Conservation (phyloP, 768 basidiomycete species). For the Lactifluus pinguis region DNA sequence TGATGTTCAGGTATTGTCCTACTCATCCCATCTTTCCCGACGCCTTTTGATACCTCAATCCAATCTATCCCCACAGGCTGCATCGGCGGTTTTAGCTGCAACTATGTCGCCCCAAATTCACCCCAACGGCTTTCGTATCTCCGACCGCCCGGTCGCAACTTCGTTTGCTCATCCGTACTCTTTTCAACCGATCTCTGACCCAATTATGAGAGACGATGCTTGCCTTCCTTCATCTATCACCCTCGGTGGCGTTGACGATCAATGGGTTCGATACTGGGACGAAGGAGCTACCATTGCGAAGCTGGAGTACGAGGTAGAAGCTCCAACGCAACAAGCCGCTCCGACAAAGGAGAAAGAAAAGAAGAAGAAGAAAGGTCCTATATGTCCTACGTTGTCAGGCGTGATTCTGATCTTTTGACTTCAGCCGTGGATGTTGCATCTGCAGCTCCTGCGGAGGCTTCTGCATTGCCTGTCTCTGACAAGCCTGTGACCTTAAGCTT, state of each 20-base stretch:
- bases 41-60: slow-evolving; percentile 15
- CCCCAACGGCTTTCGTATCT: slow-evolving; percentile 90
- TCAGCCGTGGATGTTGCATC: neutral
- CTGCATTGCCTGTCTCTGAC: slow-evolving; percentile 61
- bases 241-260: slow-evolving; percentile 63
- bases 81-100: slow-evolving; percentile 71
- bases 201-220: slow-evolving; percentile 67
- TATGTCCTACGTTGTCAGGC: neutral
- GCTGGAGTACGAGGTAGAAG: slow-evolving; percentile 72
- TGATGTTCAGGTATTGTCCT: slow-evolving; percentile 57
- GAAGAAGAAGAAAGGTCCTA: slow-evolving; percentile 48
- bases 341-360: slow-evolving; percentile 52
- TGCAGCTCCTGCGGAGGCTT: slow-evolving; percentile 37
- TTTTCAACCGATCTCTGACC: slow-evolving; percentile 73
- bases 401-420: neutral
- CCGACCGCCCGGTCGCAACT: slow-evolving; percentile 78
- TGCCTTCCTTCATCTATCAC: slow-evolving; percentile 57
- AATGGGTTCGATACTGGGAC: slow-evolving; percentile 89
- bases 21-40: neutral
- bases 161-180: slow-evolving; percentile 91
- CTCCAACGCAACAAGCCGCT: slow-evolving; percentile 33
- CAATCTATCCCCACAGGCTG: slow-evolving; percentile 46
- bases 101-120: slow-evolving; percentile 82
- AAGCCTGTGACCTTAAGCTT: slow-evolving; percentile 78
- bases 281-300: slow-evolving; percentile 69